Evolutionary conservation across 306 rosid species (phyloP), one percentile per base, ranked within the genome.

Genomic region (Quercus dentata): DNA sequence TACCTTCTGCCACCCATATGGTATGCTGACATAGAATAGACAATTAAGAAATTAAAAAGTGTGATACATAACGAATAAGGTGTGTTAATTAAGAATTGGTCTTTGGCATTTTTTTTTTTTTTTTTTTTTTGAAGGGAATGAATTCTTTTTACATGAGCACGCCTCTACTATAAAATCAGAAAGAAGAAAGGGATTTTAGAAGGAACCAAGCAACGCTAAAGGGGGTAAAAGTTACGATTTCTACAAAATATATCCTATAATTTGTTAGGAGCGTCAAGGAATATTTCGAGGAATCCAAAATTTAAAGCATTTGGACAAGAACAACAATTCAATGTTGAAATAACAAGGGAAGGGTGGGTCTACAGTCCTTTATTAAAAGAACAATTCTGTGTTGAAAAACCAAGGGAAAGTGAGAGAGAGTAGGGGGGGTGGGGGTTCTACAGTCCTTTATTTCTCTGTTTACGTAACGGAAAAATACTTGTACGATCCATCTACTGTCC

Each of bases 1-100:
- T n/a, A 15, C 3, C 87, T 83, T 79, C 89, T 76, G 77, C 84
- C 86, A 80, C 81, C 71, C 33, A 8, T 3, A 5, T 2, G 10
- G 5, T 5, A 13, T 33, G 13, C 20, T 6, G 1, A 49, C 23
- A 27, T 21, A 59, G 56, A 41, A 63, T 71, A 78, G 17, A 65
- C 27, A 10, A 35, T 77, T 70, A 65, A 25, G 73, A 82, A 74
- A 72, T 41, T 28, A n/a, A 38, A 68, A 74, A 15, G 13, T 62
- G 46, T 38, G 78, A 84, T 41, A 55, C 56, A n/a, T 56, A 44
- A 44, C 4, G 81, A 77, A 63, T 56, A 77, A 74, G 77, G 76
- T 49, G 55, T 81, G 70, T 73, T 49, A 31, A 41, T 33, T 33
- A 31, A 41, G 55, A 76, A 33, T 77, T 41, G 74, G 44, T 78